Conservation (phyloP, 208 protist species). For the Angomonas desouzai region DNA sequence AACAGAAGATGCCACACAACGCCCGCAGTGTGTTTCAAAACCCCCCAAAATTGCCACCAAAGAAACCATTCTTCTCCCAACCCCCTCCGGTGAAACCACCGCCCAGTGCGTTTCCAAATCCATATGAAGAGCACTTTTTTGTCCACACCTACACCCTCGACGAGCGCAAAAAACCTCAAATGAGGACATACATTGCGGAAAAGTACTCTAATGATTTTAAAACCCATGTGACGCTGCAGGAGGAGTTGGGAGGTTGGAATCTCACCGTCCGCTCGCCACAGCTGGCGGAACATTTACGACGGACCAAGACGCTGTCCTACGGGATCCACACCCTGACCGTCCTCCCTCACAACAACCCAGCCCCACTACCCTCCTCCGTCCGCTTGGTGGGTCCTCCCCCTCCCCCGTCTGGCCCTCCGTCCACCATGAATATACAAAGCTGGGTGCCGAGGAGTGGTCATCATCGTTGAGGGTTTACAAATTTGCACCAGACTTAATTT, state of each 20-base stretch:
- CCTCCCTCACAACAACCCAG: not conserved
- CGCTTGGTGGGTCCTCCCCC: too few relatives aligned
- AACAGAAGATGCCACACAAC: too few relatives aligned
- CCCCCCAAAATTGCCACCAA: too few relatives aligned
- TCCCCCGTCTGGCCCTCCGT: too few relatives aligned
- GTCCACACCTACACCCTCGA: constrained; percentile 1
- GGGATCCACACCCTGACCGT: not conserved
- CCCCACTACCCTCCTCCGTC: not conserved
- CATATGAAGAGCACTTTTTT: constrained; percentile 1
- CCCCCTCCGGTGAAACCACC: not conserved
- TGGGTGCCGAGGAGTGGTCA: too few relatives aligned
- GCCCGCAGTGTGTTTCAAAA: too few relatives aligned
- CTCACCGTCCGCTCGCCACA: not conserved
- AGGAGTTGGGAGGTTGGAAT: not conserved
- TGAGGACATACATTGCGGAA: not conserved
- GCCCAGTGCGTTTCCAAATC: too few relatives aligned
- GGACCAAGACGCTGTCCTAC: not conserved
- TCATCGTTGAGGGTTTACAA: too few relatives aligned
- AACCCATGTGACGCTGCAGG: not conserved
- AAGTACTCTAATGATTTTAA: not conserved
- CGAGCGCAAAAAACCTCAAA: not conserved
- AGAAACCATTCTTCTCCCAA: too few relatives aligned
- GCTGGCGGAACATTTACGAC: not conserved
- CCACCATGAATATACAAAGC: too few relatives aligned
- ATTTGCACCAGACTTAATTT: too few relatives aligned